Evolutionary conservation across 768 basidiomycete genomes (phyloP).

Genomic region (Mycena pura): DNA sequence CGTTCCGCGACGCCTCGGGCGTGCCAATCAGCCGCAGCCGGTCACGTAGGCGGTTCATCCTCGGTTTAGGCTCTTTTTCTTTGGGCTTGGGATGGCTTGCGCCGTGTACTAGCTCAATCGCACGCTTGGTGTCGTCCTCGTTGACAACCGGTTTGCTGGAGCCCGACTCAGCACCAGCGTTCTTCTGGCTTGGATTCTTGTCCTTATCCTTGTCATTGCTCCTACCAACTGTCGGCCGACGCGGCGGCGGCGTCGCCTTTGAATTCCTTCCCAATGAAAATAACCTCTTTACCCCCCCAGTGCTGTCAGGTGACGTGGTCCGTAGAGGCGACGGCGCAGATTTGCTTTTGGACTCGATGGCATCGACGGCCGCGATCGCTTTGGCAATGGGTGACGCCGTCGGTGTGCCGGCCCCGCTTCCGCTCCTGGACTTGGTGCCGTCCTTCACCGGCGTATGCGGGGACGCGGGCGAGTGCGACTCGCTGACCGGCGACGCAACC

Average conservation of each 20-base stretch:
- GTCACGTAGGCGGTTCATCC: constrained; percentile 40
- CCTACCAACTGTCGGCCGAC: too few species aligned
- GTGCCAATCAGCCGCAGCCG: constrained; percentile 43
- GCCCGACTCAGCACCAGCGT: too few species aligned
- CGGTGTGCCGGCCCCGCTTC: too few species aligned
- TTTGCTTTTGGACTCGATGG: constrained; percentile 56
- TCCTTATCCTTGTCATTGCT: too few species aligned
- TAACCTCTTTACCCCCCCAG: constrained; percentile 42
- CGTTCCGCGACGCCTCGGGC: constrained; percentile 45
- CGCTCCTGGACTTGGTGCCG: neutral
- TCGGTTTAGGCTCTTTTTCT: constrained; percentile 24
- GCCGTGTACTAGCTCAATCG: constrained; percentile 27
- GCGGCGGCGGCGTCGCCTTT: too few species aligned
- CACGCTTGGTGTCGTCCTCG: constrained; percentile 28
- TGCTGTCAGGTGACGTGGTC: constrained; percentile 19
- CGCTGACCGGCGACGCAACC: constrained; percentile 38
- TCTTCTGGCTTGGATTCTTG: too few species aligned
- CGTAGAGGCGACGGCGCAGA: constrained; percentile 33
- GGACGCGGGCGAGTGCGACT: constrained; percentile 33
- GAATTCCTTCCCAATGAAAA: constrained; percentile 48
- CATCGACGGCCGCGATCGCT: constrained; percentile 67
- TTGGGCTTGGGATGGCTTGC: constrained; percentile 7
- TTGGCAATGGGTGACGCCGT: constrained; percentile 47
- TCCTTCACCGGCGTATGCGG: constrained; percentile 28
- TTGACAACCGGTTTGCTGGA: constrained; percentile 10